These are phyloP conservation scores for Calonectria pseudoturangicola DNA, from an alignment of 2,329 filamentous ascomycete species.

Conservation along the genomic window DNA sequence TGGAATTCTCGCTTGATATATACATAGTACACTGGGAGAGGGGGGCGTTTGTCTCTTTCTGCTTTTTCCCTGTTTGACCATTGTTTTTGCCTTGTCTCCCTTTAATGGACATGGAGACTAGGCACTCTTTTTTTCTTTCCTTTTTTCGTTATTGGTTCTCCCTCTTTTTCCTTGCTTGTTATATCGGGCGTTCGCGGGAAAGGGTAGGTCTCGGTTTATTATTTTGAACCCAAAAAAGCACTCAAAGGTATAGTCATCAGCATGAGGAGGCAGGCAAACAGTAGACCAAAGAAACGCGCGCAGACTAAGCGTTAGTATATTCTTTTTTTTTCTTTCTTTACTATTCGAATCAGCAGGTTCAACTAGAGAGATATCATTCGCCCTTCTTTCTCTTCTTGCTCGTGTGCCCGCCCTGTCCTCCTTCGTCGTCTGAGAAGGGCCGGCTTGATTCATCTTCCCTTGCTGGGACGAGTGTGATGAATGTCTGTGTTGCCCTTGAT, in stretches of 20 bases:
- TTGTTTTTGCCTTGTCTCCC: not conserved
- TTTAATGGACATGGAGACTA: conserved; percentile 18
- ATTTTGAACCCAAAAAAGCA: conserved; percentile 13
- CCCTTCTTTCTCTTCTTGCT: not conserved
- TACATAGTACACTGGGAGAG: conserved; percentile 8
- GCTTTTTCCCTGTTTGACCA: not conserved
- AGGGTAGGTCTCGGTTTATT: conserved; percentile 28
- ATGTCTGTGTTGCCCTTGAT: not conserved
- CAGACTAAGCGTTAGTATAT: conserved; percentile 26
- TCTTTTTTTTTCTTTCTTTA: not conserved
- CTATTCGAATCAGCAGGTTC: conserved; percentile 32
- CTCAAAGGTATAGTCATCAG: conserved; percentile 28
- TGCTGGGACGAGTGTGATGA: not conserved
- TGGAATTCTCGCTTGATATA: conserved; percentile 15
- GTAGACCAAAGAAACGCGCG: conserved; percentile 30
- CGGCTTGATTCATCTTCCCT: not conserved
- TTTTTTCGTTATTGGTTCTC: not conserved
- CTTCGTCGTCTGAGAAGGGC: not conserved
- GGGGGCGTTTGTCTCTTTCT: conserved; percentile 17
- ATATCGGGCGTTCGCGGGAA: conserved; percentile 28
- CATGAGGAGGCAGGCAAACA: conserved; percentile 14
- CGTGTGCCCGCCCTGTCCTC: not conserved
- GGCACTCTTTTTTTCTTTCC: not conserved
- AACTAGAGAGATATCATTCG: conserved; percentile 26
- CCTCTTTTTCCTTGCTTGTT: not conserved